phyloP scores from a whole-genome alignment of 257 asterid species.

The Nicotiana benthamiana region DNA sequence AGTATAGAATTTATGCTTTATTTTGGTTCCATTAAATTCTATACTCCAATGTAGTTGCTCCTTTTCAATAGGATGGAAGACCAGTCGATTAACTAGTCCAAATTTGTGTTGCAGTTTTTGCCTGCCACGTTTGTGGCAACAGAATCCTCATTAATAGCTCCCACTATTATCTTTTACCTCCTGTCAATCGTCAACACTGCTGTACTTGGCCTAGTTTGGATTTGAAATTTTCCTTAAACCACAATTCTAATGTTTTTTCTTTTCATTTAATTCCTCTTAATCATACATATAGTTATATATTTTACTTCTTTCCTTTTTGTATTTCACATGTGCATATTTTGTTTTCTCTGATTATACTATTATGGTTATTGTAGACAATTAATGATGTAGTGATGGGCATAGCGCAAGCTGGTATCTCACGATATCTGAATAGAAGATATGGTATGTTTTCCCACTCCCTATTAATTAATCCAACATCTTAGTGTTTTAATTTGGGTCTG shows the following conservation, averaged over 20 bases:
- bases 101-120: background rate
- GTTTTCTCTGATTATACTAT: background rate
- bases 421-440: conserved; percentile 28
- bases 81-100: background rate
- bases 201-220: background rate
- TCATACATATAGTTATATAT: too few relatives aligned
- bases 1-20: too few relatives aligned
- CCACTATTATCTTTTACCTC: background rate
- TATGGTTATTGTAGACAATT: conserved; percentile 13
- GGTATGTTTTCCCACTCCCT: conserved; percentile 11
- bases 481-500: background rate
- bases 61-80: background rate
- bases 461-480: background rate
- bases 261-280: background rate
- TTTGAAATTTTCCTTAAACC: background rate
- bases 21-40: background rate
- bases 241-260: background rate
- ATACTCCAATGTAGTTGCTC: background rate
- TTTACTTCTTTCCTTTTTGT: too few relatives aligned
- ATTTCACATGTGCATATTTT: too few relatives aligned
- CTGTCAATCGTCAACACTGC: background rate
- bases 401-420: conserved; percentile 33
- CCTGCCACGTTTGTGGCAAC: background rate
- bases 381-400: conserved; percentile 41
- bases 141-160: background rate